Evolutionary conservation across 495 filamentous ascomycete species (phyloP), one percentile per base, ranked within the genome.

Genomic region (Penicillium arizonense): DNA sequence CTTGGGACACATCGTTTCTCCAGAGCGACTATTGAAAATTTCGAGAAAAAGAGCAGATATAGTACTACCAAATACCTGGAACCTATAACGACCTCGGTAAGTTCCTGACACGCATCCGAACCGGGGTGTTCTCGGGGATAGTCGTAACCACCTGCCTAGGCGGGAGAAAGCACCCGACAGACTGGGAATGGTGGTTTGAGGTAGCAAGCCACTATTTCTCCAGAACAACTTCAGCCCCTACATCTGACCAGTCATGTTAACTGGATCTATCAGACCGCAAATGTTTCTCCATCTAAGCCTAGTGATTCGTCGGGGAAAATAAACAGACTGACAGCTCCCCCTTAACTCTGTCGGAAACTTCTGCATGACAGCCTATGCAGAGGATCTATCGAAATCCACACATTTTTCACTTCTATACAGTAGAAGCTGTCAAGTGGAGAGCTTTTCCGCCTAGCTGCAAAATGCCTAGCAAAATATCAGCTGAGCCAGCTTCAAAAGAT

Each of bases 181-280:
- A 14, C 14, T 55, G 53, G 57, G 44, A 52, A 56, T 23, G 47
- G 44, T 41, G 50, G 59, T 57, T 62, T 59, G 55, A 57, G 50
- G 54, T 42, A 52, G 26, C 38, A 53, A 49, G 61, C 61, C 61
- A 61, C 50, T 18, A n/a, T 33, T 7, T 20, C n/a, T 18, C 41
- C 37, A 39, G 38, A 41, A 4, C 18, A 12, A 48, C 30, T 24
- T 30, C 28, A 32, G 36, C 37, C 47, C 36, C 46, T 36, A 20
- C 26, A 39, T 49, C 33, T 6, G 39, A 52, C 63, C 60, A 65
- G 40, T 61, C 34, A 66, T 14, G 34, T 42, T 3, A 20, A n/a
- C 30, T 58, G 44, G 55, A 58, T 63, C 52, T 63, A 63, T 61
- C 55, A 65, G 63, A 57, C 55, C 50, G 54, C 52, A 56, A 54